Evolutionary conservation across 1,284 basidiomycete genomes (phyloP).

Genomic region (Austroboletus niveus): DNA sequence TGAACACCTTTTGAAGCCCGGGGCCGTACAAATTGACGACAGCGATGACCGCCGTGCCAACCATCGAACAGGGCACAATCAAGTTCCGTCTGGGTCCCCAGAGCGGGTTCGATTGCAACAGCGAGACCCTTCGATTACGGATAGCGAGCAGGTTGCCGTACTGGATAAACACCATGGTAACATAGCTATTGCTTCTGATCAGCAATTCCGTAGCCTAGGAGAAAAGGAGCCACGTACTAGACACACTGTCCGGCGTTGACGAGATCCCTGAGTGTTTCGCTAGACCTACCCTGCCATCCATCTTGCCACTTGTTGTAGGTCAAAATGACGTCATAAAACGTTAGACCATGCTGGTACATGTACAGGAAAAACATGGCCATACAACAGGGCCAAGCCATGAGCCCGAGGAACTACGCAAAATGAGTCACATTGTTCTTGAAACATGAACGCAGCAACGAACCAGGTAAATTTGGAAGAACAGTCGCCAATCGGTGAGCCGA

Average conservation of each 20-base stretch:
- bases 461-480: slow-evolving; percentile 34
- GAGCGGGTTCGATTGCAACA: slow-evolving; percentile 34
- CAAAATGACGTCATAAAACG: slow-evolving; percentile 39
- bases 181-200: slow-evolving; percentile 32
- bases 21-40: slow-evolving; percentile 34
- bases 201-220: slow-evolving; percentile 4
- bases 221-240: slow-evolving; percentile 36
- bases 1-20: slow-evolving; percentile 21
- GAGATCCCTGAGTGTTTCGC: slow-evolving; percentile 29
- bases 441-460: slow-evolving; percentile 8
- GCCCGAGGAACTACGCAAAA: slow-evolving; percentile 39
- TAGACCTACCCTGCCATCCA: slow-evolving; percentile 32
- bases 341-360: slow-evolving; percentile 35
- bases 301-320: slow-evolving; percentile 39
- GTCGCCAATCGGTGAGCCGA: slow-evolving; percentile 40
- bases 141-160: slow-evolving; percentile 33
- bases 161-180: slow-evolving; percentile 37
- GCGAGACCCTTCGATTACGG: slow-evolving; percentile 34
- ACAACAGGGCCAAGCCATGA: slow-evolving; percentile 46
- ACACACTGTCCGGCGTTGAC: slow-evolving; percentile 38
- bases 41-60: slow-evolving; percentile 34
- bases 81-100: slow-evolving; percentile 38
- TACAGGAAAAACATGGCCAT: slow-evolving; percentile 43
- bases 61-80: slow-evolving; percentile 36
- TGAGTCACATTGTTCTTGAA: background rate